phyloP scores from a whole-genome alignment of 2,329 filamentous ascomycete species.

The Ophiosphaerella narmari region DNA sequence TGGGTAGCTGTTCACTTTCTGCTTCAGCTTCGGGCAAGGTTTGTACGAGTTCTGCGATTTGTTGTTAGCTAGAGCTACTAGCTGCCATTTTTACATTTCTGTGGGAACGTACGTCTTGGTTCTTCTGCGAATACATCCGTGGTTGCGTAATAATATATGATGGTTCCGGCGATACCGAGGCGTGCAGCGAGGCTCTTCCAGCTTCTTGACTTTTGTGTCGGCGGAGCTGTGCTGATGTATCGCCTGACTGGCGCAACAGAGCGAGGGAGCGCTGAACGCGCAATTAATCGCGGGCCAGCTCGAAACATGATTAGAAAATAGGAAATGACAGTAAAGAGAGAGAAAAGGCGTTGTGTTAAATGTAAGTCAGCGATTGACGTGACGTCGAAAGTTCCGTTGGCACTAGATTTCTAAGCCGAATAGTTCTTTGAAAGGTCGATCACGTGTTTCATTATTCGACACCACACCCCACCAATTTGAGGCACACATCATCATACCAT shows the following conservation, averaged over 20 bases:
- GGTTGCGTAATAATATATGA: conserved; percentile 94
- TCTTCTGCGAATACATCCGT: conserved; percentile 86
- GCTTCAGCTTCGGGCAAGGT: conserved; percentile 47
- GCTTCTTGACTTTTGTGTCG: conserved; percentile 70
- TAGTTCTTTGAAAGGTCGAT: conserved; percentile 4
- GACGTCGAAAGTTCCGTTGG: conserved; percentile 23
- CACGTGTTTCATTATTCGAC: neutral
- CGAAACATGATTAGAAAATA: conserved; percentile 56
- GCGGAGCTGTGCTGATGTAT: conserved; percentile 62
- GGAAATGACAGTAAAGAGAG: conserved; percentile 19
- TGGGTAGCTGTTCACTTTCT: conserved; percentile 49
- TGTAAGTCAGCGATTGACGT: conserved; percentile 9
- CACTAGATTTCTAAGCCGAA: conserved; percentile 28
- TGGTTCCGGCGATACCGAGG: conserved; percentile 75
- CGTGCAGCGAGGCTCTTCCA: conserved; percentile 79
- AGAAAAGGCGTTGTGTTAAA: conserved; percentile 22
- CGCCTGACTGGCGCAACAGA: conserved; percentile 46
- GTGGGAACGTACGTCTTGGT: conserved; percentile 64
- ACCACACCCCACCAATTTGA: too few species aligned
- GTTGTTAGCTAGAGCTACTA: conserved; percentile 13
- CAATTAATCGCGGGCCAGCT: conserved; percentile 53
- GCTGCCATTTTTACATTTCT: neutral
- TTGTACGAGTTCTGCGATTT: conserved; percentile 24
- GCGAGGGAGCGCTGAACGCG: conserved; percentile 45
- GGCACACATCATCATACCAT: too few species aligned